Evolutionary conservation across 148 eudicot genomes (phyloP).

Genomic region (Tetragonia tetragonoides): DNA sequence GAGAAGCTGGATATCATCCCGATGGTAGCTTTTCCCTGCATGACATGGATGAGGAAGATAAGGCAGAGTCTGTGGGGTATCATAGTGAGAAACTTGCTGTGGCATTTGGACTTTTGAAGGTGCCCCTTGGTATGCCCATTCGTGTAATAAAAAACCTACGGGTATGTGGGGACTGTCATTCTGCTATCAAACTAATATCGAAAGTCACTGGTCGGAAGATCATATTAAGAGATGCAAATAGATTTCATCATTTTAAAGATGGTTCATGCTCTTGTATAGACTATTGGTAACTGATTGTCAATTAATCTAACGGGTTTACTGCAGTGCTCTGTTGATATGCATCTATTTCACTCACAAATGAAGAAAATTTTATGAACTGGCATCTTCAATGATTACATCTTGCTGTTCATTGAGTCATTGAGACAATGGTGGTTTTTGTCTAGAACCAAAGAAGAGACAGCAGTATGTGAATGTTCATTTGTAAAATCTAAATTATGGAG

Average conservation of each 20-base stretch:
- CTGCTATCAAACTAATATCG: conserved; percentile 42
- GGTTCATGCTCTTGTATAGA: conserved; percentile 52
- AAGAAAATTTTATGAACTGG: not conserved
- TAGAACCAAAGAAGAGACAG: not conserved
- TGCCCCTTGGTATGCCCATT: conserved; percentile 36
- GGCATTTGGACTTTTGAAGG: conserved; percentile 47
- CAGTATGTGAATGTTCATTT: no score
- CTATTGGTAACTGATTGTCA: conserved; percentile 37
- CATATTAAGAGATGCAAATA: conserved; percentile 50
- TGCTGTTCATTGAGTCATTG: not conserved
- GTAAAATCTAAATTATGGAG: no score
- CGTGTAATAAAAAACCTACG: conserved; percentile 52
- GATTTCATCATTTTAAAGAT: conserved; percentile 53
- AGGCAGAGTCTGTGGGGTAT: conserved; percentile 33
- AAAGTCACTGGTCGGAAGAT: conserved; percentile 42
- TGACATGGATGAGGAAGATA: conserved; percentile 51
- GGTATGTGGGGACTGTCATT: conserved; percentile 57
- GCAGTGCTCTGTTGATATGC: not conserved
- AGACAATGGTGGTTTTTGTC: not conserved
- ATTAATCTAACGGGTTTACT: not conserved
- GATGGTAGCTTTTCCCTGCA: conserved; percentile 44
- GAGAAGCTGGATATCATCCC: conserved; percentile 49
- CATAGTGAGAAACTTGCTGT: conserved; percentile 57
- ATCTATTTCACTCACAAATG: not conserved
- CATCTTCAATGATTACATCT: not conserved